phyloP scores from a whole-genome alignment of 2,329 filamentous ascomycete species.

The Pseudocercospora musae region DNA sequence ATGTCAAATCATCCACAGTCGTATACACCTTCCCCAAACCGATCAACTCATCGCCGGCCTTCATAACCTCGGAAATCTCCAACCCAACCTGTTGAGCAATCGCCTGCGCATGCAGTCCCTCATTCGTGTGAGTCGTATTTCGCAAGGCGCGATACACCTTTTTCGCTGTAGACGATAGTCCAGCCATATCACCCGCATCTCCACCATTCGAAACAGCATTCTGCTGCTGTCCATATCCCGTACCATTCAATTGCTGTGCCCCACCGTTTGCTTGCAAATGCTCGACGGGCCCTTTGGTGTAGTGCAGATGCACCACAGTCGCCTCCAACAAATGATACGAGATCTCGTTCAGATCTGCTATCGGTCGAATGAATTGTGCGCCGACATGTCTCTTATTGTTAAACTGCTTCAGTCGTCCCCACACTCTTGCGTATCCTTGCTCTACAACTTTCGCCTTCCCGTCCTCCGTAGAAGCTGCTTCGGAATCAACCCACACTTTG shows the following conservation, averaged over 20 bases:
- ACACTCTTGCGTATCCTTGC: constrained; percentile 80
- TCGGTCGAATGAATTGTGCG: constrained; percentile 74
- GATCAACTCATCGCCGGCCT: constrained; percentile 78
- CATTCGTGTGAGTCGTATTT: constrained; percentile 66
- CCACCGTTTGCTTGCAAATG: constrained; percentile 37
- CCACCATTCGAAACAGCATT: constrained; percentile 25
- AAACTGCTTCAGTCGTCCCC: constrained; percentile 79
- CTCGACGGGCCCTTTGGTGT: constrained; percentile 65
- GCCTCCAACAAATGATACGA: constrained; percentile 89
- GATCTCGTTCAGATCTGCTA: constrained; percentile 87
- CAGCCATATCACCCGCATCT: constrained; percentile 36
- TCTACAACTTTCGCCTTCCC: constrained; percentile 56
- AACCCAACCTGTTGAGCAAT: constrained; percentile 67
- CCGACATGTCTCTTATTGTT: constrained; percentile 78
- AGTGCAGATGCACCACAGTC: constrained; percentile 80
- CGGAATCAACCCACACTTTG: constrained; percentile 76
- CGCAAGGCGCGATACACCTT: constrained; percentile 69
- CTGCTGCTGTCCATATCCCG: constrained; percentile 31
- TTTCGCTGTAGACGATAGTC: constrained; percentile 53
- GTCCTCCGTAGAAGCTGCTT: constrained; percentile 43
- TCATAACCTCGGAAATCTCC: constrained; percentile 66
- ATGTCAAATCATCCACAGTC: constrained; percentile 90
- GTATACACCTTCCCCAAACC: constrained; percentile 75
- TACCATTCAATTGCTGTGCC: constrained; percentile 32
- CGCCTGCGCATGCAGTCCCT: constrained; percentile 77